These are phyloP conservation scores for Oenanthe javanica DNA, from an alignment of 140 eudicot genomes.

Conservation along the genomic window DNA sequence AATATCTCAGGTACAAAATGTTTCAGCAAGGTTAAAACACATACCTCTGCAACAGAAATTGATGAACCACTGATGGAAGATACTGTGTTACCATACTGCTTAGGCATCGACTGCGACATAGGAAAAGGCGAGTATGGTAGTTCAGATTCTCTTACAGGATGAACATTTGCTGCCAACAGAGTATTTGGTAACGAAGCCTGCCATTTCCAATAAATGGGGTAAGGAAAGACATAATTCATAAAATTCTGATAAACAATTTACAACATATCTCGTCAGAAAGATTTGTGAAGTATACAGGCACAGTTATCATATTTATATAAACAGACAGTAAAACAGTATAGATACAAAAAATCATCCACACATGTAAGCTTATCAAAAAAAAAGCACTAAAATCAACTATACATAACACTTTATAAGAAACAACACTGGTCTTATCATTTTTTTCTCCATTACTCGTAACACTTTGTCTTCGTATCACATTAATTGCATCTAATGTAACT, in stretches of 20 bases:
- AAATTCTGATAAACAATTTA: not conserved
- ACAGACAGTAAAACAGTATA: not conserved
- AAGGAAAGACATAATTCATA: not conserved
- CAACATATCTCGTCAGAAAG: not conserved
- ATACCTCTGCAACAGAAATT: constrained; percentile 78
- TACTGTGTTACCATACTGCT: constrained; percentile 55
- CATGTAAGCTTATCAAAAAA: not conserved
- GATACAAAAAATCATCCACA: not conserved
- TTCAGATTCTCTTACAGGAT: constrained; percentile 68
- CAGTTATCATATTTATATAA: not conserved
- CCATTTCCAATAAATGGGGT: constrained; percentile 24
- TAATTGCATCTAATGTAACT: too few relatives aligned
- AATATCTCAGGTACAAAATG: not conserved
- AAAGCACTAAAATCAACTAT: not conserved
- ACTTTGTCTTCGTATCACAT: not conserved
- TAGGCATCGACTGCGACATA: too few relatives aligned
- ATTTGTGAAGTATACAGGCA: not conserved
- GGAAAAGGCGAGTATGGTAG: constrained; percentile 78
- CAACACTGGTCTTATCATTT: not conserved
- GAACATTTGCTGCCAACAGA: constrained; percentile 63
- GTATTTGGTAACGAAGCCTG: constrained; percentile 64
- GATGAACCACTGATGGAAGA: constrained; percentile 61
- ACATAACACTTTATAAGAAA: not conserved
- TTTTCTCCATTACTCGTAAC: not conserved
- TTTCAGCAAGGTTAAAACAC: not conserved